Percentiles rank a stretch among this genome's conserved stretches.
These are phyloP conservation scores for Capronia americana DNA, from an alignment of 2,329 filamentous ascomycete genomes.

Conservation along the genomic window DNA sequence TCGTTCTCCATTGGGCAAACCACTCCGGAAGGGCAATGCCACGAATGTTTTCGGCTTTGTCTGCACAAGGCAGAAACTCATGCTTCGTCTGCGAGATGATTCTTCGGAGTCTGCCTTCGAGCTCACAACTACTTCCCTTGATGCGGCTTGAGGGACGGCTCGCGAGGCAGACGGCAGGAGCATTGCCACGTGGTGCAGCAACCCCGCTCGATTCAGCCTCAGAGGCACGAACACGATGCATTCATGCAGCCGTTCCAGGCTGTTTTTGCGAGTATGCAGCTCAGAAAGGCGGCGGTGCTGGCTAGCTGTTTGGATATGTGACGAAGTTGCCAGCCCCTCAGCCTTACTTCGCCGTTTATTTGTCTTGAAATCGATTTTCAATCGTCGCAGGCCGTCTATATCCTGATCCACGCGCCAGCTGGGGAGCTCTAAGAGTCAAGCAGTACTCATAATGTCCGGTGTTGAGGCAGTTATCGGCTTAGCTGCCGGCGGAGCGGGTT, in stretches of 20 bases:
- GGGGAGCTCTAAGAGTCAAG: neutral
- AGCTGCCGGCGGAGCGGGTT: conserved; percentile 9
- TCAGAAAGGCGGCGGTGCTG: neutral
- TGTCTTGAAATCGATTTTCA: neutral
- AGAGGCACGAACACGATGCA: neutral
- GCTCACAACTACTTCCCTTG: neutral
- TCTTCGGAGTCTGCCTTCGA: neutral
- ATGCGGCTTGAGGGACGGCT: neutral
- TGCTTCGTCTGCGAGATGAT: too few species aligned
- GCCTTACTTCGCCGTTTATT: neutral
- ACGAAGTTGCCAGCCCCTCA: neutral
- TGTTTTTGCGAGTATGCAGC: neutral
- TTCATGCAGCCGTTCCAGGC: neutral
- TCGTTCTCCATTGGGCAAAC: too few species aligned
- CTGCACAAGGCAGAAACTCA: too few species aligned
- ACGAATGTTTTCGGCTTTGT: neutral
- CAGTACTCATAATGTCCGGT: conserved; percentile 6
- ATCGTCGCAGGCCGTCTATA: neutral
- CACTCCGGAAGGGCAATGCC: neutral
- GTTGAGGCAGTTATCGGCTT: conserved; percentile 10
- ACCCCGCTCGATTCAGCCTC: neutral
- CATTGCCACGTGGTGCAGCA: neutral
- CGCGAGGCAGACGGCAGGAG: neutral
- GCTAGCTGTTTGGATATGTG: neutral
- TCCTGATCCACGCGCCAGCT: neutral